Evolutionary conservation across 108 stramenopile species (phyloP), one percentile per base, ranked within the genome.

Genomic region (Cyclostephanos tholiformis): DNA sequence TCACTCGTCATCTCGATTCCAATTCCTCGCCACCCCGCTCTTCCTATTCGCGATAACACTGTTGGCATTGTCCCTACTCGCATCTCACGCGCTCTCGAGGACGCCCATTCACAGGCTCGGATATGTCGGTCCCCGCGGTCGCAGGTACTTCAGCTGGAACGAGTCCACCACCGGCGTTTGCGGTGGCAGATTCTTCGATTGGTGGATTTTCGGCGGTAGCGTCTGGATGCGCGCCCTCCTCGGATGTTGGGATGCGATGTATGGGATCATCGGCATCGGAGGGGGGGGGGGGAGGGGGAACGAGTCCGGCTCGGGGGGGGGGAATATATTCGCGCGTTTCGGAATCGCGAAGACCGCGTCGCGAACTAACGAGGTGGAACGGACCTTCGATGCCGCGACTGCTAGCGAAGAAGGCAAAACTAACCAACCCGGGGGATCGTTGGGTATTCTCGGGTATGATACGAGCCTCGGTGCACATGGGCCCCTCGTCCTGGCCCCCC

Each of bases 401-500:
- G 19, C 32, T 32, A 50, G 43, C 8, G 50, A 69, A 25, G 50
- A 32, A n/a, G 20, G 49, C 39, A 12, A 58, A 13, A 25, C 59
- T 4, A 25, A 66, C n/a, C 46, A 63, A 9, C 30, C 13, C 30
- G 39, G 53, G 26, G 38, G 32, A 35, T 25, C 38, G 17, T 43
- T 82, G 23, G 92, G 89, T 17, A 75, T 89, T 48, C 20, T 65
- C 44, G 92, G 92, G 11, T 93, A 90, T 62, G 92, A 93, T 83
- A 68, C 87, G 9, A 85, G 84, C 49, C 69, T 83, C 43, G 92
- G 92, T 17, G 84, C 88, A 58, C 79, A 89, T 58, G 69, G 85
- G 10, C 89, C 92, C 22, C 65, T 88, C 16, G 59, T 84, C 35
- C 65, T 73, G 79, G 72, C 79, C 22, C 58, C 63, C 9, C 59